Evolutionary conservation across 441 rosid genomes (phyloP).

Genomic region (Euphorbia corollata): DNA sequence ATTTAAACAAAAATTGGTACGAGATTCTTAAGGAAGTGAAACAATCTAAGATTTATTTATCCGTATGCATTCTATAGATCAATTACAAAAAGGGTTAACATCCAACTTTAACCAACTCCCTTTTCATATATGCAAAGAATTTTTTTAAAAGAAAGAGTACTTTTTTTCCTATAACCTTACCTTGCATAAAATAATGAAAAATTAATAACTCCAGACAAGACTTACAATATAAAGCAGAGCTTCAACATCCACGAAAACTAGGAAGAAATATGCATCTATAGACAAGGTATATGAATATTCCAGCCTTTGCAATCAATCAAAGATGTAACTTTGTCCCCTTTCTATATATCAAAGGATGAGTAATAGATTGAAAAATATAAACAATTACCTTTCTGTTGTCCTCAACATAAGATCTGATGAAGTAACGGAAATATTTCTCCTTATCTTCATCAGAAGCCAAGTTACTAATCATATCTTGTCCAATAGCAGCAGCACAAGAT

Average conservation of each 20-base stretch:
- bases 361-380: conserved; percentile 3
- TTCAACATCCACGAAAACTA: neutral
- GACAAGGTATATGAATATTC: neutral
- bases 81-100: neutral
- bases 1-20: neutral
- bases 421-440: conserved; percentile 59
- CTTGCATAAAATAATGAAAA: neutral
- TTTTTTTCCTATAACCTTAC: neutral
- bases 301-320: neutral
- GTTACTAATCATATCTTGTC: conserved; percentile 62
- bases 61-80: neutral
- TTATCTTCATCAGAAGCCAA: conserved; percentile 58
- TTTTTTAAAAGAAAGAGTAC: too few species aligned
- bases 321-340: neutral
- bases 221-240: neutral
- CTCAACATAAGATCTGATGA: conserved; percentile 79
- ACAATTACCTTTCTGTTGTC: conserved; percentile 48
- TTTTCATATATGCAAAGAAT: too few species aligned
- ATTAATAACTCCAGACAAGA: neutral
- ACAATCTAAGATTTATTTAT: neutral
- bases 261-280: neutral
- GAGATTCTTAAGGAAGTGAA: neutral
- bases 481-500: conserved; percentile 73
- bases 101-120: neutral
- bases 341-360: neutral